Evolutionary conservation across 345 rosid genomes (phyloP), one percentile per base, ranked within the genome.

Genomic region (Salix dunnii): DNA sequence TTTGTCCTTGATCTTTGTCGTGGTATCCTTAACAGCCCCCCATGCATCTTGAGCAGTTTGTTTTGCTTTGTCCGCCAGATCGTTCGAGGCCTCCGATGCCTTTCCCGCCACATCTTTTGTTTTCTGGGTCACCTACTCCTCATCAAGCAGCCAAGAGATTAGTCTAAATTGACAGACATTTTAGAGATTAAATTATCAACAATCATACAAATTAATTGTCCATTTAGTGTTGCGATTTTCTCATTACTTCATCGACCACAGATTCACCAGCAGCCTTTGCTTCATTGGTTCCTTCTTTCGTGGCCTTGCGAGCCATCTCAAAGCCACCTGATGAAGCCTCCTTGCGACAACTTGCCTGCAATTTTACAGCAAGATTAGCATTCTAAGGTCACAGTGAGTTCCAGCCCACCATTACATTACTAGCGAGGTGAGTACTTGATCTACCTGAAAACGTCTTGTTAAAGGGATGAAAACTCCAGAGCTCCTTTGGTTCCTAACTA

Each of bases 21-120:
- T 74, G 4, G 85, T 81, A 38, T 81, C 88, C 42, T 81, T 83
- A 42, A 84, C 82, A 3, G 86, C 40, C 5, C 78, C 82, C 90
- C 85, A 83, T 14, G 85, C 87, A 46, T 78, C 85, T 76, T 82
- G 74, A 36, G 66, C 85, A 3, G 79, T 81, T 80, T 85, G 82
- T 68, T 85, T 87, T 10, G 84, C 88, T 42, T 70, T 80, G 40
- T 69, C 83, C 0, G 79, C 62, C 21, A 75, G 12, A 7, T 67
- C 83, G 38, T 75, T 71, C 17, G 83, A 79, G 1, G 28, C 63
- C 49, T 71, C 68, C 6, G 79, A 25, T 21, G 67, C 74, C 42
- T 80, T 38, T 13, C 61, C 78, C 3, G 79, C 67, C 5, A 62
- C 71, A 8, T 76, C 78, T 51, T 78, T 81, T 74, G 82, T 35